Evolutionary conservation across 2,329 filamentous ascomycete species (phyloP).

Genomic region (Trichoderma lentiforme): DNA sequence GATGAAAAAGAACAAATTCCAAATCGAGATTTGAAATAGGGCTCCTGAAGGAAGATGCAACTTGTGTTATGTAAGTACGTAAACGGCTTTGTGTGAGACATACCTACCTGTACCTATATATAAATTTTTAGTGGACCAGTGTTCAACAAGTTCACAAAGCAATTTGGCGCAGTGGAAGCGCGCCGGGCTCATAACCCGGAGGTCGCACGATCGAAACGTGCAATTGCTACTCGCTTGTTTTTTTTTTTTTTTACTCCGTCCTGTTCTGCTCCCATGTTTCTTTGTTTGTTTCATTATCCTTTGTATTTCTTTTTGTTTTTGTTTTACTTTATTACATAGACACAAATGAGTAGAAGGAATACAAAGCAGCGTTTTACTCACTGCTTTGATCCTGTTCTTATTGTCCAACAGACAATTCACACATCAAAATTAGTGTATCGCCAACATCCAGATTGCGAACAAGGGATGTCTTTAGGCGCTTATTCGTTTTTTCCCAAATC

Average conservation of each 20-base stretch:
- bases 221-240: constrained; percentile 28
- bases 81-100: neutral
- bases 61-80: neutral
- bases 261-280: neutral
- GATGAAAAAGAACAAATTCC: neutral
- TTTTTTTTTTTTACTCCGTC: neutral
- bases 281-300: neutral
- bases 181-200: constrained; percentile 31
- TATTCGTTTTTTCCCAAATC: neutral
- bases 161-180: constrained; percentile 32
- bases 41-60: neutral
- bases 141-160: constrained; percentile 20
- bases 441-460: neutral
- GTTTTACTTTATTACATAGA: neutral
- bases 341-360: neutral
- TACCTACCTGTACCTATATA: neutral
- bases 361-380: neutral
- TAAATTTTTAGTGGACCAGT: neutral
- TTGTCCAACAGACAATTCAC: neutral
- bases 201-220: constrained; percentile 31
- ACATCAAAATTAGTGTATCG: neutral
- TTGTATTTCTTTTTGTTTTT: neutral
- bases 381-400: neutral
- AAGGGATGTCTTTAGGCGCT: neutral
- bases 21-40: neutral